Percentiles rank a stretch among this genome's conserved stretches.
phyloP scores from a whole-genome alignment of 306 rosid genomes.

The Purshia tridentata region DNA sequence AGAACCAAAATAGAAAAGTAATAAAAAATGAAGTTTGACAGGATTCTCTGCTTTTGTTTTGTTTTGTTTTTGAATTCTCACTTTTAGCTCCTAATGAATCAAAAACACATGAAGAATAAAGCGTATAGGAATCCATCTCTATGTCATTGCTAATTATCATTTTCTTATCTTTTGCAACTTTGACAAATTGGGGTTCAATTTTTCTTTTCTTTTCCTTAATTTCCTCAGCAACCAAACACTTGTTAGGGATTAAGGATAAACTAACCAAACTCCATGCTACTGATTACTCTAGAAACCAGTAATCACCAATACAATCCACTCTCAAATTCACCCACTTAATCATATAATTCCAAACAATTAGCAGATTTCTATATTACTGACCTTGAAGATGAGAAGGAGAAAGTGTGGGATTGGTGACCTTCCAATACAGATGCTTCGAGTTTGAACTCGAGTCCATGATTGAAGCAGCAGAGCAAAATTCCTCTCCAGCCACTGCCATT shows the following conservation, averaged over 20 bases:
- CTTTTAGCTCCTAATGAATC: not conserved
- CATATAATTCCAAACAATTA: not conserved
- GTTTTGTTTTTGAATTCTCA: not conserved
- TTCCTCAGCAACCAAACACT: not conserved
- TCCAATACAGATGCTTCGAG: slow-evolving; percentile 58
- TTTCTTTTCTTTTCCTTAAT: not conserved
- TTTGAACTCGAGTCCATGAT: slow-evolving; percentile 30
- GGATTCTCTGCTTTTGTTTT: too few species aligned
- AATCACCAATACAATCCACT: not conserved
- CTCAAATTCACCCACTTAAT: not conserved
- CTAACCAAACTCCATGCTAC: not conserved
- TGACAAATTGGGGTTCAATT: not conserved
- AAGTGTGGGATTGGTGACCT: slow-evolving; percentile 62
- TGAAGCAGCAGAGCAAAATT: slow-evolving; percentile 77
- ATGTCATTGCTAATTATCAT: slow-evolving; percentile 2
- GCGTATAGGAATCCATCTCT: not conserved
- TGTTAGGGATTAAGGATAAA: not conserved
- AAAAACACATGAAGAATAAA: not conserved
- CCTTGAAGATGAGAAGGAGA: slow-evolving; percentile 84
- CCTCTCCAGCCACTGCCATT: slow-evolving; percentile 45
- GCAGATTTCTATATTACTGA: slow-evolving; percentile 20
- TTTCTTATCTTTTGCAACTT: not conserved
- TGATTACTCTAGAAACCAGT: not conserved
- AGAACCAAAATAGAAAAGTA: not conserved
- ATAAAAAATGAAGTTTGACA: not conserved